Percentiles rank a stretch among this genome's conserved stretches.
phyloP scores from a whole-genome alignment of 2,329 filamentous ascomycete genomes.

The Helicocarpus griseus region DNA sequence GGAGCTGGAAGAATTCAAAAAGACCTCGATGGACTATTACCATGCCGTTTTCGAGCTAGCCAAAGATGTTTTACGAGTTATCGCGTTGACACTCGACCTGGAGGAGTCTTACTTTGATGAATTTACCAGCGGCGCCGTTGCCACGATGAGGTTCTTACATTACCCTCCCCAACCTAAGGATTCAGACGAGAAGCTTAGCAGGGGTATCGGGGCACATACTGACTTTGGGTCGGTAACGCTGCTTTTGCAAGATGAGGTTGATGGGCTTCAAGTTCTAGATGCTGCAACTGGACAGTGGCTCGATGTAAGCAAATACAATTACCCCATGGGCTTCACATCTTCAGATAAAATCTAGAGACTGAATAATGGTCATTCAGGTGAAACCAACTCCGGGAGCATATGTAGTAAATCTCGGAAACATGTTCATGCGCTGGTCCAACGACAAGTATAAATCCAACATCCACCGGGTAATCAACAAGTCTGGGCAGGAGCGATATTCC shows the following conservation, averaged over 20 bases:
- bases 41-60: constrained; percentile 28
- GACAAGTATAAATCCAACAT: constrained; percentile 34
- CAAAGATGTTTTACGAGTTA: constrained; percentile 31
- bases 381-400: constrained; percentile 20
- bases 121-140: constrained; percentile 27
- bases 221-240: constrained; percentile 36
- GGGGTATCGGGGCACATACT: constrained; percentile 36
- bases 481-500: constrained; percentile 29
- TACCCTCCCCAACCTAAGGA: constrained; percentile 33
- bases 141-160: constrained; percentile 35
- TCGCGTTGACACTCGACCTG: constrained; percentile 33
- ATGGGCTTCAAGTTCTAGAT: constrained; percentile 29
- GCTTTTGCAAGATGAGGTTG: constrained; percentile 33
- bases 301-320: too few relatives aligned
- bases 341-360: too few relatives aligned
- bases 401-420: constrained; percentile 27
- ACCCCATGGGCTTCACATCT: too few relatives aligned
- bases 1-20: constrained; percentile 20
- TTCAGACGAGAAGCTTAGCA: constrained; percentile 22
- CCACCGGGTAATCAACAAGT: constrained; percentile 35
- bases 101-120: constrained; percentile 29
- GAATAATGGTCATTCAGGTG: too few relatives aligned
- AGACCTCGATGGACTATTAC: constrained; percentile 34
- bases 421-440: constrained; percentile 36
- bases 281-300: constrained; percentile 25